A percentile compares a stretch with the other conserved stretches of the same genome.
Conservation (phyloP, 257 asterid genomes). For the Osmanthus fragrans region DNA sequence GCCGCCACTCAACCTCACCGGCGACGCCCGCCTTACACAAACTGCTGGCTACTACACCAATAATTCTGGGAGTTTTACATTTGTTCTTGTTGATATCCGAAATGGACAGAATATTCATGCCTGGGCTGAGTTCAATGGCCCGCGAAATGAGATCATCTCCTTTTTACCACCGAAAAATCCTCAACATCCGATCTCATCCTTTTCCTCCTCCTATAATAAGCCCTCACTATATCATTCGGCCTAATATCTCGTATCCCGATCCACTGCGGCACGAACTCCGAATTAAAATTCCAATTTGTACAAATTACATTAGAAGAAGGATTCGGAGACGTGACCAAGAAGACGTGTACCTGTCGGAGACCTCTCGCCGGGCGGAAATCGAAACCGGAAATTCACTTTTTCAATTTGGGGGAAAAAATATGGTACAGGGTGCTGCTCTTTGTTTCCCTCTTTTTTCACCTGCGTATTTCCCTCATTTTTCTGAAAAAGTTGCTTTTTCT, state of each 20-base stretch:
- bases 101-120: constrained; percentile 1
- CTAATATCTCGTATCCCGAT: constrained; percentile 8
- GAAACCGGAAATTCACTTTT: too few relatives aligned
- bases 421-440: too few relatives aligned
- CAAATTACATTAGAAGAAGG: constrained; percentile 11
- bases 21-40: constrained; percentile 44
- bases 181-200: constrained; percentile 34
- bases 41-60: constrained; percentile 52
- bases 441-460: too few relatives aligned
- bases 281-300: constrained; percentile 19
- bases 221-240: constrained; percentile 25
- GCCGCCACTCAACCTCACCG: constrained; percentile 42
- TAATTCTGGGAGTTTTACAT: constrained; percentile 9
- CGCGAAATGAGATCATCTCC: constrained; percentile 40
- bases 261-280: constrained; percentile 29
- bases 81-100: constrained; percentile 50
- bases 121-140: constrained; percentile 26
- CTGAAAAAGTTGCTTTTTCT: too few relatives aligned
- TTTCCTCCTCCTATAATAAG: constrained; percentile 56
- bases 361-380: too few relatives aligned
- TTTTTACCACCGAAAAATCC: constrained; percentile 24
- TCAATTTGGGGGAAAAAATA: too few relatives aligned
- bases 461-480: too few relatives aligned
- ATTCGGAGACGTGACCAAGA: too few relatives aligned
- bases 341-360: too few relatives aligned